Evolutionary conservation across 129 eudicot genomes (phyloP).

Genomic region (carrot (Daucus carota)): DH1_v3.0 NC_030383.2:40027501-40028000

Average conservation of each 20-base stretch:
- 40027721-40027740: not conserved
- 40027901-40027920: conserved; percentile 33
- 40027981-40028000: too few species aligned
- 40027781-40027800: not conserved
- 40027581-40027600: not conserved
- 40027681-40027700: not conserved
- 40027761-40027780: not conserved
- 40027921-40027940: conserved; percentile 44
- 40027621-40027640: not conserved
- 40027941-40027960: conserved; percentile 48
- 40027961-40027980: conserved; percentile 14
- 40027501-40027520: too few species aligned
- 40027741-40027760: not conserved
- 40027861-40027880: conserved; percentile 26
- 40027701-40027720: not conserved
- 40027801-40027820: not conserved
- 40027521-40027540: too few species aligned
- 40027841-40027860: conserved; percentile 12
- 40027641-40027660: not conserved
- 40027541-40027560: not conserved
- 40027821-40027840: not conserved
- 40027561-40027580: not conserved
- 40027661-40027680: not conserved
- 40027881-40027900: conserved; percentile 58
- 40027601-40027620: not conserved